phyloP scores from a whole-genome alignment of 2,329 filamentous ascomycete species.

The Zalaria obscura region DNA sequence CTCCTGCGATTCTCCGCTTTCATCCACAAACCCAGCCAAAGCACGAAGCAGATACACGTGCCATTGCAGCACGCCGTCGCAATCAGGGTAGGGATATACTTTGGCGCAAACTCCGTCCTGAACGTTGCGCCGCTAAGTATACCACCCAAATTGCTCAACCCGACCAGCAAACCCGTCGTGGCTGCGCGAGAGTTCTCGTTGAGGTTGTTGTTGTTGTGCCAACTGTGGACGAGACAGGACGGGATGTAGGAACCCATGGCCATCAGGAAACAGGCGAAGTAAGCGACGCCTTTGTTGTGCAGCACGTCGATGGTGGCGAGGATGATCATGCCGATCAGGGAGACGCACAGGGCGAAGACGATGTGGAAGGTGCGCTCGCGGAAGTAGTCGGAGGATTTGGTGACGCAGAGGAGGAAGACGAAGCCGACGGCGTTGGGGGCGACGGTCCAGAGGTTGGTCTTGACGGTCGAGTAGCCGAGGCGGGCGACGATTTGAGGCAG shows the following conservation, averaged over 20 bases:
- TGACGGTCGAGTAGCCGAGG: constrained; percentile 29
- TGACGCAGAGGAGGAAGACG: constrained; percentile 29
- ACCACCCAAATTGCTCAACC: constrained; percentile 34
- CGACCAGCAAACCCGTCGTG: constrained; percentile 33
- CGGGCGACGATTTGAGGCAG: constrained; percentile 33
- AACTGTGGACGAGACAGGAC: constrained; percentile 32
- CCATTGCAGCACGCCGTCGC: constrained; percentile 29
- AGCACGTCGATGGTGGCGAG: constrained; percentile 29
- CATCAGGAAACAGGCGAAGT: constrained; percentile 37
- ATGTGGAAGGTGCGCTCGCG: constrained; percentile 35
- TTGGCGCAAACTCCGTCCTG: constrained; percentile 32
- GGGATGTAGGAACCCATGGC: constrained; percentile 32
- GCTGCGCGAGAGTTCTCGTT: constrained; percentile 35
- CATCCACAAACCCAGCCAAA: constrained; percentile 31
- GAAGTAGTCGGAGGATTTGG: constrained; percentile 30
- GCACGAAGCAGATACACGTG: constrained; percentile 25
- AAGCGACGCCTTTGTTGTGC: constrained; percentile 28
- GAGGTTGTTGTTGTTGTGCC: constrained; percentile 40
- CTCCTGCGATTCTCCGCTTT: constrained; percentile 27
- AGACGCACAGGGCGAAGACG: constrained; percentile 23
- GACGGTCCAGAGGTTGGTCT: constrained; percentile 36
- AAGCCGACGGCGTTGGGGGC: constrained; percentile 35
- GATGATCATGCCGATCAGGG: constrained; percentile 30
- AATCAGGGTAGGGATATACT: constrained; percentile 33
- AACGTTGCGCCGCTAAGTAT: constrained; percentile 33